Evolutionary conservation across 345 rosid genomes (phyloP).

Genomic region (Boechera stricta): DNA sequence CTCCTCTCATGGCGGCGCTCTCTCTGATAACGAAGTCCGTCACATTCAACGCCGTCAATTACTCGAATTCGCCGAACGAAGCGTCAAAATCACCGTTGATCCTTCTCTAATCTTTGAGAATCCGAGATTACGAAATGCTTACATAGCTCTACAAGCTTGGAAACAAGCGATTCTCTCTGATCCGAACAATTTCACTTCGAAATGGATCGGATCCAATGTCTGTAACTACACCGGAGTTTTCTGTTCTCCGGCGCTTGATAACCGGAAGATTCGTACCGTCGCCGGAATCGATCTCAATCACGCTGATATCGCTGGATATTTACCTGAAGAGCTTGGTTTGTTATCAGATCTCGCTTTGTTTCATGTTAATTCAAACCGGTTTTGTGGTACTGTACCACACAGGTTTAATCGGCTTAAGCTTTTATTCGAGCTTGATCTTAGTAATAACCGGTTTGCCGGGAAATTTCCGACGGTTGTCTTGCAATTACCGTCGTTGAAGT

Average conservation of each 20-base stretch:
- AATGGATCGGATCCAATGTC: conserved; percentile 72
- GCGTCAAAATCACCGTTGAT: conserved; percentile 67
- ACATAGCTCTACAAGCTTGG: conserved; percentile 85
- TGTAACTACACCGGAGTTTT: conserved; percentile 60
- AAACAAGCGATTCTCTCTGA: conserved; percentile 83
- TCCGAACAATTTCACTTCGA: conserved; percentile 58
- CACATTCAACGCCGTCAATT: conserved; percentile 82
- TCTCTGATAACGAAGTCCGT: conserved; percentile 61
- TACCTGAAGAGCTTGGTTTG: conserved; percentile 82
- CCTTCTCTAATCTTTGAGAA: conserved; percentile 69
- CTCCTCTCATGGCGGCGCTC: conserved; percentile 55
- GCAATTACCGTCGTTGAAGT: conserved; percentile 60
- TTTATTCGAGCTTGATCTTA: conserved; percentile 76
- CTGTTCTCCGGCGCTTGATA: conserved; percentile 67
- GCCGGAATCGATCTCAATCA: conserved; percentile 89
- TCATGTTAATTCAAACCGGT: conserved; percentile 77
- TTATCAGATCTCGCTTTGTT: conserved; percentile 75
- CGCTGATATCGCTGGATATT: conserved; percentile 77
- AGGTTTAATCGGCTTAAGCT: conserved; percentile 57
- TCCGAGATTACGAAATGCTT: conserved; percentile 59
- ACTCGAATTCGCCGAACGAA: conserved; percentile 78
- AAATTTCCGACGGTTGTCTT: conserved; percentile 67
- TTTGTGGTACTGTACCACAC: conserved; percentile 73
- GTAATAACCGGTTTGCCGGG: conserved; percentile 81
- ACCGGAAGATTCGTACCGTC: conserved; percentile 57